These are phyloP conservation scores for Perkinsus chesapeaki DNA, from an alignment of 169 alveolate genomes.

Conservation along the genomic window DNA sequence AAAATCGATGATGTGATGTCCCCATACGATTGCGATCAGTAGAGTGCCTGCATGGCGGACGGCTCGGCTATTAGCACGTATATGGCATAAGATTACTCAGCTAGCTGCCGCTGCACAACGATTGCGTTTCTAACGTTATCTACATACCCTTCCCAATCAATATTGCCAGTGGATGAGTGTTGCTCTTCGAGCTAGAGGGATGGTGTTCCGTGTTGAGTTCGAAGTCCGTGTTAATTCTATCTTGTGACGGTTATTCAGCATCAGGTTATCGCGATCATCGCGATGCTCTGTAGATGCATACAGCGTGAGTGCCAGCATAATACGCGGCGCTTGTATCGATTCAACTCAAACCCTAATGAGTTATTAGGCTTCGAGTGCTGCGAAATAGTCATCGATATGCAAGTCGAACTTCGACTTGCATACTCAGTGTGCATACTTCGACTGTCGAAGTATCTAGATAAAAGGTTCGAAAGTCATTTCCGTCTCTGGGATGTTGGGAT, in stretches of 20 bases:
- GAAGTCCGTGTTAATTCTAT: background rate
- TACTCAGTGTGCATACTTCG: no score
- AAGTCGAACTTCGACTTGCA: no score
- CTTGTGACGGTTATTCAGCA: background rate
- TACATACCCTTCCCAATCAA: background rate
- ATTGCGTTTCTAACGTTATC: background rate
- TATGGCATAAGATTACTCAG: background rate
- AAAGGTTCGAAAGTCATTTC: no score
- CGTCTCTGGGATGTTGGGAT: no score
- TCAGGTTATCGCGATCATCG: no score
- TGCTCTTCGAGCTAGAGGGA: background rate
- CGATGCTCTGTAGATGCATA: no score
- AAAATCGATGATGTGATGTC: slow-evolving; percentile 94
- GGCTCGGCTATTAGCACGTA: background rate
- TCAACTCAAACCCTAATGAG: no score
- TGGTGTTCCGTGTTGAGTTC: background rate
- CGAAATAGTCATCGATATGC: no score
- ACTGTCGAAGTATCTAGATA: no score
- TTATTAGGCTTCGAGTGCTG: no score
- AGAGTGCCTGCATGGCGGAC: background rate
- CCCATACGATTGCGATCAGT: background rate
- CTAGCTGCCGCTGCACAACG: background rate
- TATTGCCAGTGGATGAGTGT: background rate
- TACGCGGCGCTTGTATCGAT: no score
- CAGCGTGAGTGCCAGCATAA: no score